Percentiles rank a stretch among this genome's conserved stretches.
phyloP scores from a whole-genome alignment of 257 asterid species.

The Nicotiana benthamiana region DNA sequence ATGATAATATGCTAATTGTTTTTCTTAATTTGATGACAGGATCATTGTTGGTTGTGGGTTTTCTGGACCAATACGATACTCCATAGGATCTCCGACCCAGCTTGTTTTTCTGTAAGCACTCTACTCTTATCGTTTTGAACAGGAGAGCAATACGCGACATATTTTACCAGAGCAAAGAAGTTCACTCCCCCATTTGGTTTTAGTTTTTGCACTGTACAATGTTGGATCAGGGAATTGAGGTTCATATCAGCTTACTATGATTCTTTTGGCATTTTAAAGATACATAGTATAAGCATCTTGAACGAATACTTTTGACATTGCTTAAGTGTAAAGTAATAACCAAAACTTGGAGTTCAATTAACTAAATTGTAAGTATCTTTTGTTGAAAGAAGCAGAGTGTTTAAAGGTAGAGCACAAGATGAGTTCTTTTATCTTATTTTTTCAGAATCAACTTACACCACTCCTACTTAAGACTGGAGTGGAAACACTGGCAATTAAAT shows the following conservation, averaged over 20 bases:
- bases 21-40: constrained; percentile 33
- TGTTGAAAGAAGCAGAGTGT: constrained; percentile 25
- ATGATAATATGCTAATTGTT: neutral
- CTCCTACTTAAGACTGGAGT: too few species aligned
- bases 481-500: too few species aligned
- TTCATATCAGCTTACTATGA: neutral
- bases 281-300: neutral
- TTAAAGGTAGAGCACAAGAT: too few species aligned
- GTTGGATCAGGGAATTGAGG: neutral
- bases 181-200: too few species aligned
- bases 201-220: neutral
- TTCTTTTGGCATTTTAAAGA: neutral
- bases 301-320: constrained; percentile 6
- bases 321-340: constrained; percentile 26
- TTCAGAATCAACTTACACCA: too few species aligned
- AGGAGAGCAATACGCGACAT: neutral
- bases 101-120: constrained; percentile 61
- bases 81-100: constrained; percentile 56
- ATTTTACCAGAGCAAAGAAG: neutral
- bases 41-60: constrained; percentile 74
- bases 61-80: constrained; percentile 52
- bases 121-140: neutral
- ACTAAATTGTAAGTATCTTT: constrained; percentile 40
- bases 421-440: too few species aligned
- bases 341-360: constrained; percentile 66